Conservation (phyloP, 306 rosid species). For the Lablab purpureus region DNA sequence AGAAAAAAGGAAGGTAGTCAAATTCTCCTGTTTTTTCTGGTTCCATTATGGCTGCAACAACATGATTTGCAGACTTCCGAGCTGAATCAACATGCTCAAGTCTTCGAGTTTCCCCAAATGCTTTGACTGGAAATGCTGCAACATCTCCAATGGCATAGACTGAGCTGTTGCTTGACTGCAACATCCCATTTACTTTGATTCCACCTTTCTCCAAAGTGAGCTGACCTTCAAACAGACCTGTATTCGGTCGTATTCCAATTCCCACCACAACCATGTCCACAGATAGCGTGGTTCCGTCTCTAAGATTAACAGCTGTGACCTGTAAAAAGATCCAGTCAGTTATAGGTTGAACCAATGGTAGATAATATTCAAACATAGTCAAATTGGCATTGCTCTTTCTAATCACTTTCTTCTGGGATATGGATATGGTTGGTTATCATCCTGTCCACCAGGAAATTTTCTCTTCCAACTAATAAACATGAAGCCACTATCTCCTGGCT, state of each 20-base stretch:
- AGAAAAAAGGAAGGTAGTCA: constrained; percentile 92
- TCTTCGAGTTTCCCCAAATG: constrained; percentile 85
- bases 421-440: neutral
- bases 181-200: constrained; percentile 89
- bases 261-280: constrained; percentile 96
- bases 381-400: neutral
- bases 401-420: constrained; percentile 19
- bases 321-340: constrained; percentile 45
- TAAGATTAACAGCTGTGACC: constrained; percentile 89
- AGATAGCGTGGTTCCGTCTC: constrained; percentile 75
- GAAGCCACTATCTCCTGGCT: constrained; percentile 10
- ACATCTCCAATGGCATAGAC: constrained; percentile 97
- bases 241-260: constrained; percentile 98
- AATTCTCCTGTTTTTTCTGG: constrained; percentile 68
- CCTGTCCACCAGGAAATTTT: neutral
- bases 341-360: constrained; percentile 5
- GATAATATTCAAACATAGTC: constrained; percentile 12
- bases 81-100: constrained; percentile 98
- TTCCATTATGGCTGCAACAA: constrained; percentile 82
- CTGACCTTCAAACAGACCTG: constrained; percentile 95
- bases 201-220: constrained; percentile 98
- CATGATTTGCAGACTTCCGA: constrained; percentile 84
- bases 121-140: constrained; percentile 95
- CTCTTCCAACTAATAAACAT: constrained; percentile 16
- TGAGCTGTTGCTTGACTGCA: constrained; percentile 88